Evolutionary conservation across 2,329 filamentous ascomycete genomes (phyloP), one percentile per base, ranked within the genome.

Genomic region (Dactylellina leptospora): DNA sequence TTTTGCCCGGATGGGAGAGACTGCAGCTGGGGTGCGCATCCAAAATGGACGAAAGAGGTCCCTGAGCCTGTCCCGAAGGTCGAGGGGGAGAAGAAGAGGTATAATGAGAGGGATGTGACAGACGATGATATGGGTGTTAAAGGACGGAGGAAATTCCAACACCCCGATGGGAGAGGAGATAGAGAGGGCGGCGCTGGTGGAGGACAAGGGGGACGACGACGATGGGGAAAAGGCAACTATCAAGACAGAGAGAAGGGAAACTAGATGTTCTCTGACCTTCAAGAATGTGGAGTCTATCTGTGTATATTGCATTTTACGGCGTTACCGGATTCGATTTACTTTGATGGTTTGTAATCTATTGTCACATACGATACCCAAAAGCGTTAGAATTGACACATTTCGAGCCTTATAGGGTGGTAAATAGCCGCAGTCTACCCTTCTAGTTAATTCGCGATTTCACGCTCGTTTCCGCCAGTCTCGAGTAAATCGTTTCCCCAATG

Each of bases 1-100:
- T 99, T 99, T 82, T 99, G 95, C 79, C 95, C 95, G 0, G 90
- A 96, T 61, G 93, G 88, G 80, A 80, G 80, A 73, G 82, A 83
- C 5, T 99, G 95, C 81, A 88, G 87, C 78, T 86, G 89, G 74
- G 91, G 91, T 18, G 89, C 91, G 4, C 95, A 99, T 80, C 88
- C 93, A 2, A 85, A 88, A 70, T 97, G 91, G 88, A 80, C 82
- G 16, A 84, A 80, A n/a, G 86, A 88, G 22, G 82, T 88, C 8
- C 53, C 53, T 4, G 59, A 60, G 60, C 84, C 83, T 71, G 84
- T 83, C 76, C 86, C 85, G 4, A 85, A 85, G 62, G 82, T 92
- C 38, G 89, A 91, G 79, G 90, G 89, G 82, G 91, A 89, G 5
- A 86, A 86, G 27, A 87, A 90, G 74, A 53, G 59, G 30, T 72